A percentile compares a stretch with the other conserved stretches of the same genome.
These are phyloP conservation scores for Paecilomyces fulvus DNA, from an alignment of 2,329 filamentous ascomycete genomes.

Conservation along the genomic window DNA sequence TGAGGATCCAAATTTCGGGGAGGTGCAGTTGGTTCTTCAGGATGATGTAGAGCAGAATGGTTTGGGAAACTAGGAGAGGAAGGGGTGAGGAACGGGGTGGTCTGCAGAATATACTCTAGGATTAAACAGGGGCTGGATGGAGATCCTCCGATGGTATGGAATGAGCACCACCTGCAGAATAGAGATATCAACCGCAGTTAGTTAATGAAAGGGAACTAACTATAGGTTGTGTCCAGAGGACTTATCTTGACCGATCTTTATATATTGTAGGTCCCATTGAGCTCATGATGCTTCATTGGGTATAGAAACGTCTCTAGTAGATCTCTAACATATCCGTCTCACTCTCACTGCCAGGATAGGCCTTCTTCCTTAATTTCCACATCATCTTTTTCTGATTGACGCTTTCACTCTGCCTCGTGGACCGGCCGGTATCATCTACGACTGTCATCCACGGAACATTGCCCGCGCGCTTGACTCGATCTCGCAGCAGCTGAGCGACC, in stretches of 20 bases:
- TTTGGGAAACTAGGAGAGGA: background rate
- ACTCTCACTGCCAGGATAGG: conserved; percentile 28
- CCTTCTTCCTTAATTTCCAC: conserved; percentile 34
- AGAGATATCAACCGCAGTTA: no score
- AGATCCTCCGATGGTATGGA: no score
- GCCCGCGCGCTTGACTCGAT: conserved; percentile 27
- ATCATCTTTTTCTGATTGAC: conserved; percentile 19
- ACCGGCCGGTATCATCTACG: conserved; percentile 23
- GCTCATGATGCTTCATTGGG: background rate
- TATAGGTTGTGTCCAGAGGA: no score
- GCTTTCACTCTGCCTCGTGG: conserved; percentile 16
- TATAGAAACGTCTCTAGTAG: background rate
- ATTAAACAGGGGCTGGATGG: no score
- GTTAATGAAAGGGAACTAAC: no score
- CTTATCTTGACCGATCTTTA: no score
- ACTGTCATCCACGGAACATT: conserved; percentile 35
- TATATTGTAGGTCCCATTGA: background rate
- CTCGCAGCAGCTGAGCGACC: conserved; percentile 19
- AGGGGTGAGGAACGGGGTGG: background rate
- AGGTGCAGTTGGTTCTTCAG: conserved; percentile 24
- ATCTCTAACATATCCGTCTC: conserved; percentile 23
- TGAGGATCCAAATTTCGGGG: conserved; percentile 32
- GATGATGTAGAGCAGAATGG: conserved; percentile 13
- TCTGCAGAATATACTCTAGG: no score
- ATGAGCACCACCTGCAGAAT: no score